phyloP scores from a whole-genome alignment of 2,329 filamentous ascomycete species.

The Phaeosphaeria sp. region DNA sequence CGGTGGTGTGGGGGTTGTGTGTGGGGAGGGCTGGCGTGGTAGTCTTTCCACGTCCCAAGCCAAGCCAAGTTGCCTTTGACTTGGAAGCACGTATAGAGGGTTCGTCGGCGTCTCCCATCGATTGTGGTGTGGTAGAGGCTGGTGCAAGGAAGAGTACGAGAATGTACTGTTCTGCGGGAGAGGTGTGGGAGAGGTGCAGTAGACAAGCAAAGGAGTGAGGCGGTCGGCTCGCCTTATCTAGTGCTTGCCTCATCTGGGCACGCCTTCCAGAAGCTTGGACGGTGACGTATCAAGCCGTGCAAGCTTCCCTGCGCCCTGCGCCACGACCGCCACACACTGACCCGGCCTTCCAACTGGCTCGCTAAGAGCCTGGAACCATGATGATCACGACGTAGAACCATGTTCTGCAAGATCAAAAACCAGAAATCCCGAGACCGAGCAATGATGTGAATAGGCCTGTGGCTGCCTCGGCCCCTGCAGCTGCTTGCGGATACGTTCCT shows the following conservation, averaged over 20 bases:
- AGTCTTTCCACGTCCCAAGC: constrained; percentile 48
- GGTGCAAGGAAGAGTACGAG: background rate
- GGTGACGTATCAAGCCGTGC: constrained; percentile 13
- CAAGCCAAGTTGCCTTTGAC: constrained; percentile 56
- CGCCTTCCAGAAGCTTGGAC: constrained; percentile 11
- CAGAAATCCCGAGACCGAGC: background rate
- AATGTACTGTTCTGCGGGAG: background rate
- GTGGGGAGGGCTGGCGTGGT: constrained; percentile 39
- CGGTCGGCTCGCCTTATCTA: constrained; percentile 26
- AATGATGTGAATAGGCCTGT: background rate
- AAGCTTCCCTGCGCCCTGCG: background rate
- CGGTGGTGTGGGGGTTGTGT: constrained; percentile 25
- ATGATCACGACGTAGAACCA: background rate
- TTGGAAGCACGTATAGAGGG: constrained; percentile 59
- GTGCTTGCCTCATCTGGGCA: constrained; percentile 6
- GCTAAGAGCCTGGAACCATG: background rate
- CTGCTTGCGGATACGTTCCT: background rate
- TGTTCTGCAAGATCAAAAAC: background rate
- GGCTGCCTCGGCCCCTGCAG: background rate
- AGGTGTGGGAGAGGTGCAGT: constrained; percentile 5
- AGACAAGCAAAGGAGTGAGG: constrained; percentile 27
- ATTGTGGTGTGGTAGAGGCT: constrained; percentile 33
- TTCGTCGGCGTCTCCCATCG: constrained; percentile 64
- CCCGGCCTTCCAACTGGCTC: background rate
- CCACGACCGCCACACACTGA: background rate